phyloP scores from a whole-genome alignment of 768 basidiomycete species.

The Suillus occidentalis region DNA sequence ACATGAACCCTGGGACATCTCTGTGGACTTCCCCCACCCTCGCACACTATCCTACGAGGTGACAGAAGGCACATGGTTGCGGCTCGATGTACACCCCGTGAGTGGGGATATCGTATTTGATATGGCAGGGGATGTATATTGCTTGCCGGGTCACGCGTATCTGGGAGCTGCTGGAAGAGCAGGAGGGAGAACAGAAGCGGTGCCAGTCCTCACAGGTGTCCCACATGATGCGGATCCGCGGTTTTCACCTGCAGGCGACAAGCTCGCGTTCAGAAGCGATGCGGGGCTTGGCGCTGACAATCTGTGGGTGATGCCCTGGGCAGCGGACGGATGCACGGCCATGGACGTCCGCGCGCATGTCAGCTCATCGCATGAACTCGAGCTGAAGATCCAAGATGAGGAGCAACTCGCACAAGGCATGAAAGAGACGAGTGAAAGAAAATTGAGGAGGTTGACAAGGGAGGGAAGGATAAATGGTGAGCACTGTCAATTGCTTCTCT shows the following conservation, averaged over 20 bases:
- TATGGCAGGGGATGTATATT: conserved; percentile 75
- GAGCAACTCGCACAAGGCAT: conserved; percentile 47
- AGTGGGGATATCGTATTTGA: conserved; percentile 74
- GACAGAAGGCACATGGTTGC: conserved; percentile 72
- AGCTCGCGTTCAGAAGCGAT: conserved; percentile 70
- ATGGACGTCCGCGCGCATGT: conserved; percentile 51
- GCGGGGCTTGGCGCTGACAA: conserved; percentile 74
- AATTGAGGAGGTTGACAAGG: conserved; percentile 46
- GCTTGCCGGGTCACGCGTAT: conserved; percentile 51
- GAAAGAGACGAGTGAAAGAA: conserved; percentile 50
- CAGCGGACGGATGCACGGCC: conserved; percentile 49
- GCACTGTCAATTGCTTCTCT: conserved; percentile 12
- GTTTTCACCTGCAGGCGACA: conserved; percentile 67
- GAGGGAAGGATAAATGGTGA: conserved; percentile 56
- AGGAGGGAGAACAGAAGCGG: conserved; percentile 39
- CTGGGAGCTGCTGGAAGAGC: conserved; percentile 21
- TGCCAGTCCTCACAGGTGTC: conserved; percentile 60
- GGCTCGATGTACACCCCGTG: conserved; percentile 69
- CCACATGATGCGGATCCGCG: conserved; percentile 73
- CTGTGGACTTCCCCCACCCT: conserved; percentile 70
- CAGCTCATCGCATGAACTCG: conserved; percentile 34
- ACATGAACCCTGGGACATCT: conserved; percentile 64
- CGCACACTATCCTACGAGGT: conserved; percentile 69
- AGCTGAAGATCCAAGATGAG: conserved; percentile 43
- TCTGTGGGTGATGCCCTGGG: conserved; percentile 70